Percentiles rank a stretch among this genome's conserved stretches.
Evolutionary conservation across 495 filamentous ascomycete genomes (phyloP).

Genomic region (Podospora conica): DNA sequence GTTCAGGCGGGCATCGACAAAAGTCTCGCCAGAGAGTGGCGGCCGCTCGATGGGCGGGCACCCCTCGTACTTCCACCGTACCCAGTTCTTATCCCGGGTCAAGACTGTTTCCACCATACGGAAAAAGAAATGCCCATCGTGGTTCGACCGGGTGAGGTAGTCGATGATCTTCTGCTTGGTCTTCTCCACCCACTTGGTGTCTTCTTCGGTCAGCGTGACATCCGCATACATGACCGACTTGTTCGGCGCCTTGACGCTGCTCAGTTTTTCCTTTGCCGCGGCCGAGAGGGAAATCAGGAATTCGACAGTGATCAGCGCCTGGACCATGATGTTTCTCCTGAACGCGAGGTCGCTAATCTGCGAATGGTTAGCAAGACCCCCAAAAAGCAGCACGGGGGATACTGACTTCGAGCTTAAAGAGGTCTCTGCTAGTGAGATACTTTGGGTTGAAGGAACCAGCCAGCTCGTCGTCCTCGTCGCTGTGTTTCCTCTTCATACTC

Average conservation of each 20-base stretch:
- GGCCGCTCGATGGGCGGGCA: conserved; percentile 79
- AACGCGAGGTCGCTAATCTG: conserved; percentile 92
- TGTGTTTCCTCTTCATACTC: conserved; percentile 68
- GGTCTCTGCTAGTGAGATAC: conserved; percentile 87
- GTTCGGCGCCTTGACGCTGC: conserved; percentile 58
- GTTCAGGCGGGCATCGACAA: conserved; percentile 56
- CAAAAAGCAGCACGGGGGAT: not conserved
- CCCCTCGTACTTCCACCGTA: conserved; percentile 91
- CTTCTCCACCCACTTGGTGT: conserved; percentile 72
- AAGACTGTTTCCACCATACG: conserved; percentile 95
- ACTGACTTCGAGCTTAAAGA: conserved; percentile 88
- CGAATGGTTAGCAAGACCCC: conserved; percentile 14
- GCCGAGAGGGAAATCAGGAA: conserved; percentile 84
- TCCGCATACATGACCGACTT: conserved; percentile 79
- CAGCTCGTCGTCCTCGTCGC: conserved; percentile 53
- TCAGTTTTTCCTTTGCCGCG: conserved; percentile 71
- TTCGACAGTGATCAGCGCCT: conserved; percentile 87
- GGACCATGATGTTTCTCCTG: conserved; percentile 85
- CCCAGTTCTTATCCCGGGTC: conserved; percentile 95
- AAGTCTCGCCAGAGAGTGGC: conserved; percentile 58
- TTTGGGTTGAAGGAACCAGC: conserved; percentile 88
- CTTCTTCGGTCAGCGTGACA: conserved; percentile 70
- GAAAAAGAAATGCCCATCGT: conserved; percentile 86
- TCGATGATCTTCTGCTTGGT: conserved; percentile 68
- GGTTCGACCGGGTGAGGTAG: conserved; percentile 66